Evolutionary conservation across 108 stramenopile species (phyloP), one percentile per base, ranked within the genome.

Genomic region (Cylindrotheca fusiformis): DNA sequence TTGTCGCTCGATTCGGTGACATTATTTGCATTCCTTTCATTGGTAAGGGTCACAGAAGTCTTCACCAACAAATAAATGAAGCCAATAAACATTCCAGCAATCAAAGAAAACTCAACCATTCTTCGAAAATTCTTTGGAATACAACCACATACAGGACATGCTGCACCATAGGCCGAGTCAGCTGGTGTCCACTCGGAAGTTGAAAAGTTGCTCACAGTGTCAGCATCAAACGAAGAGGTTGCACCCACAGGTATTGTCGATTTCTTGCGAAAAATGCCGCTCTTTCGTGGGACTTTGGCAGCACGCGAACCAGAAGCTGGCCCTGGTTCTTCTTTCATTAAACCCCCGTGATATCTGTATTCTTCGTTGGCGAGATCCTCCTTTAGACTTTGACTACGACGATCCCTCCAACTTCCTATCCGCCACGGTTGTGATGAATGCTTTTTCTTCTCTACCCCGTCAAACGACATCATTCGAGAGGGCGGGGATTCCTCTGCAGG

Each of bases 61-160:
- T 67, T 65, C 5, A 84, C 68, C 2, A 84, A 41, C 44, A 84
- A 22, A 25, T 68, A 79, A 6, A 81, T 67, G 1, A 84, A 55
- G 12, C 45, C 46, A 26, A 80, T 32, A 2, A 84, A 52, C 54
- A 74, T 59, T 2, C 52, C 53, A n/a, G 55, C 58, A 25, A 86
- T 76, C 29, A 86, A 50, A 23, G 78, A 70, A 20, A 52, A 54
- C 62, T 86, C 84, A 60, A 86, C 78, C 68, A 68, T 32, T 30
- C 68, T 60, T 60, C 84, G 72, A 24, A 86, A 63, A 21, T 51
- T 52, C 55, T 86, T 86, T 28, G 84, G 81, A 51, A 86, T 72
- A 41, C 75, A 86, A 25, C 84, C 84, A 68, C 71, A 78, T n/a
- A 82, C 75, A 6, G 84, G 84, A 75, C 78, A 82, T 32, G 84